Conservation (phyloP, 2,329 filamentous ascomycete genomes). For the Ascocoryne sarcoides region DNA sequence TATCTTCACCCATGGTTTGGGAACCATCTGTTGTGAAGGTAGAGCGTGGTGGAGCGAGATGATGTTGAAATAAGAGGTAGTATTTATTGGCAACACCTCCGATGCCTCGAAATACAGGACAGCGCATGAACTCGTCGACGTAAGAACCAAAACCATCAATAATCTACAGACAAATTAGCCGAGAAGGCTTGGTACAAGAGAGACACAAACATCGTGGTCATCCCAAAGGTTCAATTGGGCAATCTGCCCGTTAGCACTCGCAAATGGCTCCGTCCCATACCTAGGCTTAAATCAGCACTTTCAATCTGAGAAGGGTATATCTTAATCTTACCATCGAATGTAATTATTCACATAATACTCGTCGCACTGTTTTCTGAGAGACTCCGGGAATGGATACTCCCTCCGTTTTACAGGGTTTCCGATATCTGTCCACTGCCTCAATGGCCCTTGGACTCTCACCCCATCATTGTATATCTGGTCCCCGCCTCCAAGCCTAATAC, state of each 20-base stretch:
- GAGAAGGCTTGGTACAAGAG: conserved; percentile 32
- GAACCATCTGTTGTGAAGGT: conserved; percentile 66
- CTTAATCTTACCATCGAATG: conserved; percentile 55
- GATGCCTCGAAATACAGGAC: conserved; percentile 83
- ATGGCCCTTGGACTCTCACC: conserved; percentile 74
- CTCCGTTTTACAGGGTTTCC: conserved; percentile 76
- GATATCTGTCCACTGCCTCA: conserved; percentile 75
- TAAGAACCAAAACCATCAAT: conserved; percentile 94
- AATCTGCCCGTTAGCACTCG: conserved; percentile 80
- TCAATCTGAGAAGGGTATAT: conserved; percentile 44
- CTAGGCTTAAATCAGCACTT: conserved; percentile 28
- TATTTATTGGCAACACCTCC: conserved; percentile 94
- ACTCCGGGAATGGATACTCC: conserved; percentile 66
- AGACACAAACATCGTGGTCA: conserved; percentile 68
- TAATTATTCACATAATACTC: conserved; percentile 90
- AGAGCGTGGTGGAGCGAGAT: conserved; percentile 72
- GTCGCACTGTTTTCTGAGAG: conserved; percentile 75
- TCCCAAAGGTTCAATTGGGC: conserved; percentile 98
- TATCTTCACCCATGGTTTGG: conserved; percentile 53
- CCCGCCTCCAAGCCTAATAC: conserved; percentile 70
- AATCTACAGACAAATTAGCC: conserved; percentile 52
- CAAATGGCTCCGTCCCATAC: conserved; percentile 79
- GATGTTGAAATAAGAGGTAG: conserved; percentile 96
- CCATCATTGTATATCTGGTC: conserved; percentile 97
- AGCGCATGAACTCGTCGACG: conserved; percentile 86